A percentile compares a stretch with the other conserved stretches of the same genome.
phyloP scores from a whole-genome alignment of 441 rosid species.

The Rhodomyrtus psidioides region DNA sequence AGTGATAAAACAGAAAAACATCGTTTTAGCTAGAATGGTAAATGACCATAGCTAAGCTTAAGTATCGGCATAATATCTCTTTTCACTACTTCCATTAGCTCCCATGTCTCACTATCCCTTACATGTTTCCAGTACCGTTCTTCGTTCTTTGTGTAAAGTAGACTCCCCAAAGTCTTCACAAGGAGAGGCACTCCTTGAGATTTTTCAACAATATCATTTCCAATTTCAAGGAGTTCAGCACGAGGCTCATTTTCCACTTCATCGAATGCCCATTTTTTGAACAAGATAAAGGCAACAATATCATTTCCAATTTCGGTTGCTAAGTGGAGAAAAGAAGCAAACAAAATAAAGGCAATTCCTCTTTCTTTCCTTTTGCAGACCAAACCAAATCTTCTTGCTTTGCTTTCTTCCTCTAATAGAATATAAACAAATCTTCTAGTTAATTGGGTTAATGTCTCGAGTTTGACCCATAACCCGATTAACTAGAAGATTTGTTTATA shows the following conservation, averaged over 20 bases:
- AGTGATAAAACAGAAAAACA: rapidly evolving
- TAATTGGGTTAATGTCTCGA: too few species aligned
- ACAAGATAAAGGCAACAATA: too few species aligned
- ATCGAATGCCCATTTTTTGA: background rate
- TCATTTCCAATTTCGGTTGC: too few species aligned
- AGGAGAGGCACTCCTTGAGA: background rate
- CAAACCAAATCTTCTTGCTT: too few species aligned
- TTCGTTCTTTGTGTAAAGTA: rapidly evolving
- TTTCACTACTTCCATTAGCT: rapidly evolving
- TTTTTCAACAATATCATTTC: background rate
- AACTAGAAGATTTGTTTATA: too few species aligned
- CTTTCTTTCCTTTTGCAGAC: too few species aligned
- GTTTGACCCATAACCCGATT: too few species aligned
- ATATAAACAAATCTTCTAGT: too few species aligned
- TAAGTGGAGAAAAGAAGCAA: too few species aligned
- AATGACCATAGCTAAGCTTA: background rate
- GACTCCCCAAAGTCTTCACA: background rate
- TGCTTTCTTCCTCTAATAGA: too few species aligned
- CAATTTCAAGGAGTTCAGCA: background rate
- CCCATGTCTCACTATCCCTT: background rate
- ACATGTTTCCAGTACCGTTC: rapidly evolving
- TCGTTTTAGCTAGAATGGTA: background rate
- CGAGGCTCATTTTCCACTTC: background rate
- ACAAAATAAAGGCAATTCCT: too few species aligned
- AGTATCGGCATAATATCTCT: background rate